Evolutionary conservation across 768 basidiomycete species (phyloP).

Genomic region (Rhodotorula paludigena): DNA sequence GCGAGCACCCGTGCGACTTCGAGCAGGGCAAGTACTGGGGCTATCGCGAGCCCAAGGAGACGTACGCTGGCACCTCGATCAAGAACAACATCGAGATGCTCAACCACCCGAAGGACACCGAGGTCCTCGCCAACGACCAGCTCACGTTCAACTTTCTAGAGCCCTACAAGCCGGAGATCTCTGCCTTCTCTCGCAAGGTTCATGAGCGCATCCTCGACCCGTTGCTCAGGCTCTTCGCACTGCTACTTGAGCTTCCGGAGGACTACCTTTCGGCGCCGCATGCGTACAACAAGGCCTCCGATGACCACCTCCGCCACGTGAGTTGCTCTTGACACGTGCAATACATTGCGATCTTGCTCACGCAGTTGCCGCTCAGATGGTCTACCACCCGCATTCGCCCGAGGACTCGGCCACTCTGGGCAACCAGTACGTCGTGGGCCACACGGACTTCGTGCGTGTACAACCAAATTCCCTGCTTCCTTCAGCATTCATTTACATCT

Average conservation of each 20-base stretch:
- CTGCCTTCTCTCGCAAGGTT: not conserved
- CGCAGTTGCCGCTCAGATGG: not conserved
- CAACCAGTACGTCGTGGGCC: not conserved
- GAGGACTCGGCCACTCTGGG: not conserved
- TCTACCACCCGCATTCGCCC: not conserved
- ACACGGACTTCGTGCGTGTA: not conserved
- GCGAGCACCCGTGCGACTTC: conserved; percentile 45
- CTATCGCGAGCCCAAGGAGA: conserved; percentile 47
- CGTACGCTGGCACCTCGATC: conserved; percentile 47
- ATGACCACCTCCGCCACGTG: conserved; percentile 8
- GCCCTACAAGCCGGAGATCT: conserved; percentile 37
- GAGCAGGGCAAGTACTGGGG: conserved; percentile 43
- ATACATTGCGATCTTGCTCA: not conserved
- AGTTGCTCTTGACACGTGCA: not conserved
- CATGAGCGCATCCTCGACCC: conserved; percentile 6
- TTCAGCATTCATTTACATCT: too few relatives aligned
- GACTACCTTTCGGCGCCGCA: conserved; percentile 1
- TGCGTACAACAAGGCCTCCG: not conserved
- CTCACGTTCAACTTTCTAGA: conserved; percentile 22
- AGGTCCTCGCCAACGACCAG: conserved; percentile 40
- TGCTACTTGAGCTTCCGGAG: conserved; percentile 4
- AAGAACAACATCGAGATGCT: conserved; percentile 49
- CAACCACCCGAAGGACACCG: conserved; percentile 49
- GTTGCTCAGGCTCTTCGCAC: not conserved
- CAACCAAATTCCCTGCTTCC: not conserved